Evolutionary conservation across 495 filamentous ascomycete genomes (phyloP).

Genomic region (Penicillium chermesinum): DNA sequence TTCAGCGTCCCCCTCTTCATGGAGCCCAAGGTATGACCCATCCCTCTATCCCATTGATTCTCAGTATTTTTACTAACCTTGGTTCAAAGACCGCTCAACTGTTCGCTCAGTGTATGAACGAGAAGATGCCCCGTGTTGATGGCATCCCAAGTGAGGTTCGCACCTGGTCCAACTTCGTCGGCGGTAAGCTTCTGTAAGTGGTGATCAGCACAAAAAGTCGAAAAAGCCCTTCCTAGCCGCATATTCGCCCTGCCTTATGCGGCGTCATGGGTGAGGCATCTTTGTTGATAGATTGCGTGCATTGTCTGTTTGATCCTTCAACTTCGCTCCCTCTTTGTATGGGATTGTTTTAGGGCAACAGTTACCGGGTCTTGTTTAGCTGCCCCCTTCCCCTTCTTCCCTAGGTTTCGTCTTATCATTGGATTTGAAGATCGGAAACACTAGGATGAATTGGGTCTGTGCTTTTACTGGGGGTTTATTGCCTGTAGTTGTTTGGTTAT

Average conservation of each 20-base stretch:
- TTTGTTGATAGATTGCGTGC: constrained; percentile 35
- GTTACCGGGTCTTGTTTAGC: not conserved
- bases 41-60: not conserved
- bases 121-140: constrained; percentile 79
- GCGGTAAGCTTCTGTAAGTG: constrained; percentile 78
- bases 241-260: constrained; percentile 3
- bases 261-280: constrained; percentile 26
- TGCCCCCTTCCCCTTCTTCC: not conserved
- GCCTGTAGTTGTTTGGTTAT: constrained; percentile 15
- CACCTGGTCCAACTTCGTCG: constrained; percentile 91
- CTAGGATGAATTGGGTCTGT: constrained; percentile 14
- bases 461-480: constrained; percentile 1
- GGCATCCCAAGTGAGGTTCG: constrained; percentile 86
- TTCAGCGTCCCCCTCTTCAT: constrained; percentile 97
- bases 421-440: constrained; percentile 5
- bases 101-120: constrained; percentile 92
- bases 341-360: not conserved
- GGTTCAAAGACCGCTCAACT: constrained; percentile 77
- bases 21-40: constrained; percentile 84
- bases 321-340: constrained; percentile 7
- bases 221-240: constrained; percentile 8
- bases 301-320: constrained; percentile 12
- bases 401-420: not conserved
- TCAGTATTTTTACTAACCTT: constrained; percentile 3
- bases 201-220: constrained; percentile 16